Evolutionary conservation across 2,329 filamentous ascomycete species (phyloP), one percentile per base, ranked within the genome.

Genomic region (Paecilomyces sp.): DNA sequence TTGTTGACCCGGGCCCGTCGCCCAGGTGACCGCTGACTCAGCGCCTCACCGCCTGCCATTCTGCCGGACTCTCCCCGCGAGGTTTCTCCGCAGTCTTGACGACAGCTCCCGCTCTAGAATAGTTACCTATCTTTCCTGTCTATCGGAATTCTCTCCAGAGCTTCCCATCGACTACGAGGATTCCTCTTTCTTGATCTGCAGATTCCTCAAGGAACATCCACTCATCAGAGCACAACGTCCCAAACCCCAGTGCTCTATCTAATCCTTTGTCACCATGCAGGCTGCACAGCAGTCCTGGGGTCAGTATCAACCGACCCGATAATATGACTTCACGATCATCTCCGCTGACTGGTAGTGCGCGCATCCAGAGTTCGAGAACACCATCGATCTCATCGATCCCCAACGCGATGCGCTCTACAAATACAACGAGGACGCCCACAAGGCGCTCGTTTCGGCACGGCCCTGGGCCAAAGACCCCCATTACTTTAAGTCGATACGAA

Each of bases 401-500:
- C 85, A 86, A 66, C 90, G 91, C 70, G 94, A 99, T 76, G 91
- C 91, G 54, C 90, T 99, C 68, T 99, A 97, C 81, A 83, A 84
- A 70, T 96, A 94, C 80, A 85, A 92, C 65, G 74, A 80, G 62
- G 80, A 80, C 1, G 84, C 85, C 52, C 88, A 94, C 68, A 89
- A 88, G 70, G 78, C 82, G 41, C 83, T 89, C 65, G 83, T 82
- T 63, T 77, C 82, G 11, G 79, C 82, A 24, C 84, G 84, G 58
- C 92, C 92, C 62, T 97, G 94, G 94, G 80, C 79, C 56, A 80
- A 80, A 54, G 87, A 97, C 71, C 88, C 89, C 0, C 83, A 91
- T 75, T 88, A 97, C 81, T 99, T 97, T 84, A 95, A 93, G 74
- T 84, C 89, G 58, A 91, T 97, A 54, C 91, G 92, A 69, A 93